Percentiles rank a stretch among this genome's conserved stretches.
Conservation (phyloP, 106 monocot species). For the Dendrobium nobile region DNA sequence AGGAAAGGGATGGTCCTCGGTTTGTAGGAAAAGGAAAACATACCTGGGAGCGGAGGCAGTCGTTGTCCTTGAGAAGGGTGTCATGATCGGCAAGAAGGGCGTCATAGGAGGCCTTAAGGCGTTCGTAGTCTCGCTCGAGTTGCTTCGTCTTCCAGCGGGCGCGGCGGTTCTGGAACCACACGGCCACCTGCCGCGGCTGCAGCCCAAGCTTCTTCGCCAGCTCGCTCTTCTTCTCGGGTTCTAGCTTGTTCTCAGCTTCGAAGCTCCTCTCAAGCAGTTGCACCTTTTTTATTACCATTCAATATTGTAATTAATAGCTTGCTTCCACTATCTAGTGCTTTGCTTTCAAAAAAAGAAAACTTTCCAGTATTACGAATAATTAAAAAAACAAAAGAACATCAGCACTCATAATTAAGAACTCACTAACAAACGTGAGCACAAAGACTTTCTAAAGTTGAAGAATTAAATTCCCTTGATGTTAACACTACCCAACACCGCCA, state of each 20-base stretch:
- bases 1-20: neutral
- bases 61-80: conserved; percentile 54
- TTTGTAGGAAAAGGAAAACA: neutral
- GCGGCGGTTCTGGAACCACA: conserved; percentile 72
- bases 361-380: too few relatives aligned
- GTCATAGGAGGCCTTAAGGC: conserved; percentile 63
- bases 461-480: neutral
- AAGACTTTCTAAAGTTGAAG: neutral
- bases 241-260: conserved; percentile 82
- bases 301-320: too few relatives aligned
- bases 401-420: neutral
- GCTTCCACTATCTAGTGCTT: too few relatives aligned
- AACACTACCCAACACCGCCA: neutral
- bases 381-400: neutral
- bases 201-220: conserved; percentile 73
- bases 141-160: conserved; percentile 74
- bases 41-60: conserved; percentile 29
- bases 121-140: conserved; percentile 68
- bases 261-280: conserved; percentile 71
- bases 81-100: conserved; percentile 53
- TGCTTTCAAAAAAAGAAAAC: too few relatives aligned
- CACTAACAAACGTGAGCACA: too few relatives aligned
- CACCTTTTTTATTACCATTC: conserved; percentile 29
- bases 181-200: conserved; percentile 75
- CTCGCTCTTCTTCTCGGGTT: conserved; percentile 82